A percentile compares a stretch with the other conserved stretches of the same genome.
These are phyloP conservation scores for Mortierella sp. DNA, from an alignment of 371 early-diverging fungal genomes.

Conservation along the genomic window DNA sequence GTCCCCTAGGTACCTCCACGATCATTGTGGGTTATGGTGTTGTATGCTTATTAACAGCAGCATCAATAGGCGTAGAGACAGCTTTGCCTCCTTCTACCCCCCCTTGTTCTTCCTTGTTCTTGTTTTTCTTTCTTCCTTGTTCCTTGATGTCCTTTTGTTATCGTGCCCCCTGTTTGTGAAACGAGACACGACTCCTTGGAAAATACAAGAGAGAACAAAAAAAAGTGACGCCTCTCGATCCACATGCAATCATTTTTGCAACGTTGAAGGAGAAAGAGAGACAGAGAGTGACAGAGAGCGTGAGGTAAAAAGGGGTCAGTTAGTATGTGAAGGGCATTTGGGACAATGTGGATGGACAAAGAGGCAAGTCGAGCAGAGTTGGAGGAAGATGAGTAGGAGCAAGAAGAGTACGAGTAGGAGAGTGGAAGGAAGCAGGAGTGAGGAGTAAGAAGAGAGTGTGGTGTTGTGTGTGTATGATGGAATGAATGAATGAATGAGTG, in stretches of 20 bases:
- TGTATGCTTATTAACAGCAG: too few species aligned
- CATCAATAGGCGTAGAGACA: too few species aligned
- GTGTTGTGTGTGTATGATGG: background rate
- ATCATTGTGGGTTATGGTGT: too few species aligned
- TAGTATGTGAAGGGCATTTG: background rate
- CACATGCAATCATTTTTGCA: slow-evolving; percentile 21
- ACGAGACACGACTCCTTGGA: slow-evolving; percentile 23
- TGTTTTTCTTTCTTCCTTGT: background rate
- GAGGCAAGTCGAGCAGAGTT: too few species aligned
- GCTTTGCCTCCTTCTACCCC: background rate
- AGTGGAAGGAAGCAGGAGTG: background rate
- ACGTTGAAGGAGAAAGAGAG: slow-evolving; percentile 3
- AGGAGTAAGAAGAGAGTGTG: background rate
- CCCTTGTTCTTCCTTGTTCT: background rate
- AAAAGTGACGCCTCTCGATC: background rate
- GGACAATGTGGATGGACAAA: background rate
- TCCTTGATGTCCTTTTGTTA: background rate
- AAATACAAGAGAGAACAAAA: background rate
- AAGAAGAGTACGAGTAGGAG: too few species aligned
- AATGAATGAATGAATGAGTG: background rate
- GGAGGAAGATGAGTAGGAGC: background rate
- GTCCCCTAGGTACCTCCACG: too few species aligned
- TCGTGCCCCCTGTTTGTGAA: slow-evolving; percentile 31
- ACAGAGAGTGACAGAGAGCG: background rate
- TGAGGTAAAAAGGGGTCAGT: background rate